Evolutionary conservation across 75 land plant genomes (phyloP).

Genomic region (Pseudotsuga menziesii): DNA sequence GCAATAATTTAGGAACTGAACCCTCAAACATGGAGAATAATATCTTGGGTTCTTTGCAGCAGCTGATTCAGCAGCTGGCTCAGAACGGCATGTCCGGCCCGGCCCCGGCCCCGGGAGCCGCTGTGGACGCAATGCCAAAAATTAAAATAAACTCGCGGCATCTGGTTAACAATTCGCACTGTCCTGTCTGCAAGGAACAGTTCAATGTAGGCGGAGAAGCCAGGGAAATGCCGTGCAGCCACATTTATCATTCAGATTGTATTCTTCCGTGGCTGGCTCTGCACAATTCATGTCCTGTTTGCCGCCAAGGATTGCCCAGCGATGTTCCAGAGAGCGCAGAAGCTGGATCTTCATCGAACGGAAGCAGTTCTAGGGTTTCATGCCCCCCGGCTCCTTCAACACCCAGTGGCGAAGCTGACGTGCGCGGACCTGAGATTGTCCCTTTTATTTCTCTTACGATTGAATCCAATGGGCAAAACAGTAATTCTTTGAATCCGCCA

Average conservation of each 20-base stretch:
- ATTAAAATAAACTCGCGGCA: constrained; percentile 36
- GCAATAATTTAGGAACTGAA: neutral
- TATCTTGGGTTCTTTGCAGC: constrained; percentile 39
- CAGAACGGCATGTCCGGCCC: constrained; percentile 54
- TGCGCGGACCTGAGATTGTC: too few relatives aligned
- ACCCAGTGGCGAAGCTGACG: too few relatives aligned
- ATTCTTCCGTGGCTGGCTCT: constrained; percentile 49
- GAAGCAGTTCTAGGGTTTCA: too few relatives aligned
- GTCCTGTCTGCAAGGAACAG: constrained; percentile 59
- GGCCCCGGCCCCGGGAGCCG: constrained; percentile 58
- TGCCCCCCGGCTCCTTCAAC: too few relatives aligned
- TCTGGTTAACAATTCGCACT: constrained; percentile 33
- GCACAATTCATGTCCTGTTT: constrained; percentile 63
- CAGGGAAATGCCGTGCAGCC: constrained; percentile 62
- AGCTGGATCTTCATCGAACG: too few relatives aligned
- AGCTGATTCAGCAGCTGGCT: constrained; percentile 44
- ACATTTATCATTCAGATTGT: constrained; percentile 50
- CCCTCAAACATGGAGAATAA: constrained; percentile 24
- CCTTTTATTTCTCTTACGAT: too few relatives aligned
- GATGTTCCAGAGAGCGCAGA: neutral
- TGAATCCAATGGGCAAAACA: too few relatives aligned
- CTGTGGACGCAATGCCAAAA: constrained; percentile 80
- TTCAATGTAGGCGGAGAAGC: constrained; percentile 49
- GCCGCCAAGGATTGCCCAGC: constrained; percentile 41
- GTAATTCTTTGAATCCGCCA: too few relatives aligned